Percentiles rank a stretch among this genome's conserved stretches.
Conservation (phyloP, 2,329 filamentous ascomycete species). For the Pseudogymnoascus sp. region DNA sequence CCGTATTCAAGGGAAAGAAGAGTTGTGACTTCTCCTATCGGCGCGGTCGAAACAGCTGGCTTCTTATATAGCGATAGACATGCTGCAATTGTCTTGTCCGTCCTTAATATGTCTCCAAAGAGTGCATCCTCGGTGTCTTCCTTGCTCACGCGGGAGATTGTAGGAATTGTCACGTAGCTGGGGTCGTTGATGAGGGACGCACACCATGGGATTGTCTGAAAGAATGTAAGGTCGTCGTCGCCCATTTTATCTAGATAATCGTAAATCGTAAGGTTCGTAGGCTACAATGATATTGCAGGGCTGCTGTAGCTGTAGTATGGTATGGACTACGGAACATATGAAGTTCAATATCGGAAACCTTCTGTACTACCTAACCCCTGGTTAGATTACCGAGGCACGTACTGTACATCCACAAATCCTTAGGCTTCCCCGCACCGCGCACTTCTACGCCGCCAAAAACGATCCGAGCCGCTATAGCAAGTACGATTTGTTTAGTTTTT, state of each 20-base stretch:
- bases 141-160: conserved; percentile 11
- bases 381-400: background rate
- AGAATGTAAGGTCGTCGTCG: background rate
- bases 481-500: background rate
- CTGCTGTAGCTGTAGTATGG: background rate
- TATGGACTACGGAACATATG: background rate
- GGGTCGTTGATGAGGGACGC: conserved; percentile 10
- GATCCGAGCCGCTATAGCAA: too few species aligned
- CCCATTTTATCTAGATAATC: background rate
- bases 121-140: conserved; percentile 12
- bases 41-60: background rate
- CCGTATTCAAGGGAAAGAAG: conserved; percentile 9
- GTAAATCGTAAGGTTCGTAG: background rate
- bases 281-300: background rate
- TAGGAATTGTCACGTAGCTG: background rate
- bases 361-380: too few species aligned
- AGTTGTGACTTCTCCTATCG: background rate
- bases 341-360: background rate
- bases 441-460: too few species aligned
- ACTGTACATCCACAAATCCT: too few species aligned
- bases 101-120: conserved; percentile 11
- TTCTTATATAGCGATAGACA: conserved; percentile 9
- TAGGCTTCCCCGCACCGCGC: too few species aligned
- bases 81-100: conserved; percentile 7
- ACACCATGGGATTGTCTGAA: conserved; percentile 14